Conservation (phyloP, 2,329 filamentous ascomycete genomes). For the Plectosphaerella cucumerina region DNA sequence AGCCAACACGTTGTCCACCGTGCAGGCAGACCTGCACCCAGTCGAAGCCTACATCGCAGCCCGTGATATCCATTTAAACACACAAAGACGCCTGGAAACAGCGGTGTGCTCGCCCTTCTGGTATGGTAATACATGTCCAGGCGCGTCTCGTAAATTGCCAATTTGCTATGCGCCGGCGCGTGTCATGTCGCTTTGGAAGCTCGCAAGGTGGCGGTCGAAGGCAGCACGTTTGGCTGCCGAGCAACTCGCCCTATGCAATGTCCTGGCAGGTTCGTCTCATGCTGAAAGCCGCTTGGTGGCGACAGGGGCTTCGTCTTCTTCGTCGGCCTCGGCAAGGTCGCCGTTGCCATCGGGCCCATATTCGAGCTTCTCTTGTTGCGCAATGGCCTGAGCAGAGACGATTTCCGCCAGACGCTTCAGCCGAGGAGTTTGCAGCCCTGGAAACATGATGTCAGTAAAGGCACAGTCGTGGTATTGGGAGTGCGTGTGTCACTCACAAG, state of each 20-base stretch:
- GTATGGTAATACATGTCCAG: slow-evolving; percentile 8
- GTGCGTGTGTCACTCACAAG: slow-evolving; percentile 60
- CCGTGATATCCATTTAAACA: slow-evolving; percentile 8
- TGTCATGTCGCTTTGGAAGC: not conserved
- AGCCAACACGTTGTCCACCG: no score
- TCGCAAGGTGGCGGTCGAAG: not conserved
- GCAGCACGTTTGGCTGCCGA: not conserved
- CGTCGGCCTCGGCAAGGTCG: slow-evolving; percentile 47
- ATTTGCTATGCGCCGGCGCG: not conserved
- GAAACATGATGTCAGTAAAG: slow-evolving; percentile 5
- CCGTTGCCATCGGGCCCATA: slow-evolving; percentile 41
- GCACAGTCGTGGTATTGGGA: not conserved
- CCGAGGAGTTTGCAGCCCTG: slow-evolving; percentile 92
- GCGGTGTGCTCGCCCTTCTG: slow-evolving; percentile 5
- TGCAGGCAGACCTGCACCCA: no score
- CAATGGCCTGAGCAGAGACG: slow-evolving; percentile 91
- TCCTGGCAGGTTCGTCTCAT: not conserved
- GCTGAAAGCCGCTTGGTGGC: slow-evolving; percentile 2
- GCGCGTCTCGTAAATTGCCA: slow-evolving; percentile 1
- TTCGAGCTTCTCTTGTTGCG: slow-evolving; percentile 85
- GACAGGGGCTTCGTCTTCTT: slow-evolving; percentile 24
- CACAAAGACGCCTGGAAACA: slow-evolving; percentile 3
- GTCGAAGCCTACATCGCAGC: not conserved
- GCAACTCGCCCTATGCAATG: no score
- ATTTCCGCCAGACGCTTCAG: slow-evolving; percentile 97